Evolutionary conservation across 2,329 filamentous ascomycete genomes (phyloP).

Genomic region (Alternaria incomplexa): DNA sequence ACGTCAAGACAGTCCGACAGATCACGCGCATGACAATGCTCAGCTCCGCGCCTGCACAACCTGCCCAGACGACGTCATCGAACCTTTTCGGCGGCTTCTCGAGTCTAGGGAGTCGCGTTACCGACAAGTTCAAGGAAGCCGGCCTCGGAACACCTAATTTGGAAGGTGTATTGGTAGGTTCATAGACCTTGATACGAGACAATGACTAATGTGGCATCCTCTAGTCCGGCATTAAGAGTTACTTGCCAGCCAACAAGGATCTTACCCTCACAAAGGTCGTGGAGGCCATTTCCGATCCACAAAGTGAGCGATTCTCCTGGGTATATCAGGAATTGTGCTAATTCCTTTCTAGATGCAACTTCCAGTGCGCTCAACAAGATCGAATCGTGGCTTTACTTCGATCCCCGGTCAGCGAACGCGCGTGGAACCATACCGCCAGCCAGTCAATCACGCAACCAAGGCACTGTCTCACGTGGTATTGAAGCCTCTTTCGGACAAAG

Average conservation of each 20-base stretch:
- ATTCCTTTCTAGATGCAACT: slow-evolving; percentile 64
- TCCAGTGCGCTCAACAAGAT: slow-evolving; percentile 95
- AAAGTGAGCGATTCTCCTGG: slow-evolving; percentile 47
- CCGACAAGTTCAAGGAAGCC: slow-evolving; percentile 91
- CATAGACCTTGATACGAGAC: neutral
- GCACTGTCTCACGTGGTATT: slow-evolving; percentile 63
- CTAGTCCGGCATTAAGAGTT: slow-evolving; percentile 89
- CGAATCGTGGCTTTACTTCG: slow-evolving; percentile 96
- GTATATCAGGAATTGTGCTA: neutral
- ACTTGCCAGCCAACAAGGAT: slow-evolving; percentile 94
- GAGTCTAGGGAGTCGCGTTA: slow-evolving; percentile 87
- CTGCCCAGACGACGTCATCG: slow-evolving; percentile 65
- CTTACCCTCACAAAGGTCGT: slow-evolving; percentile 97
- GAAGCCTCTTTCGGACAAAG: slow-evolving; percentile 88
- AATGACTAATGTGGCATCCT: neutral
- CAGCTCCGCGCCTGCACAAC: slow-evolving; percentile 76
- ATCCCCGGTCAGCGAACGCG: slow-evolving; percentile 90
- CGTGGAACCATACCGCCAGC: slow-evolving; percentile 88
- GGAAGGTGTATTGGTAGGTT: slow-evolving; percentile 74
- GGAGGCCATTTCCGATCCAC: slow-evolving; percentile 96
- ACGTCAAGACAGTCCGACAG: slow-evolving; percentile 81
- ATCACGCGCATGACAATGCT: slow-evolving; percentile 99
- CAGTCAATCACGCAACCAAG: slow-evolving; percentile 58
- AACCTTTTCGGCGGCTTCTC: slow-evolving; percentile 94
- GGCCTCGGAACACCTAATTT: slow-evolving; percentile 80